Conservation (phyloP, 805 yeast genomes). For the Lipomyces orientalis region DNA sequence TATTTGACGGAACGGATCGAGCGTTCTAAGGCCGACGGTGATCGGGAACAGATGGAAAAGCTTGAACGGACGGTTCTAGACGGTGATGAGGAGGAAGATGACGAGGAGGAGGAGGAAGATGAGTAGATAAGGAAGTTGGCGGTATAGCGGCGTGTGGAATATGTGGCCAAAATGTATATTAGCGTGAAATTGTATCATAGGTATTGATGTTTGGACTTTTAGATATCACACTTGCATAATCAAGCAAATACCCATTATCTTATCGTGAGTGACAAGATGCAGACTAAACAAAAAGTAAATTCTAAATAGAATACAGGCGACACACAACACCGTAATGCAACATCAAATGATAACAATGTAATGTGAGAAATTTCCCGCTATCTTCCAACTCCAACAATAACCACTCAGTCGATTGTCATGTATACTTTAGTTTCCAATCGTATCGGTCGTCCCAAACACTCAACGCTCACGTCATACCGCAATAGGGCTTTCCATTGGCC, state of each 20-base stretch:
- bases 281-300: background rate
- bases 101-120: conserved; percentile 27
- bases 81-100: conserved; percentile 36
- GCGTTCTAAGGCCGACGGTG: background rate
- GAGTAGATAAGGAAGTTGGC: background rate
- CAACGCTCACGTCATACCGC: conserved; percentile 51
- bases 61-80: conserved; percentile 31
- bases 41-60: conserved; percentile 17
- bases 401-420: background rate
- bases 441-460: background rate
- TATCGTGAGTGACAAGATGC: background rate
- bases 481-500: conserved; percentile 77
- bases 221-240: background rate
- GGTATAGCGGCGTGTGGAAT: background rate
- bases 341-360: background rate
- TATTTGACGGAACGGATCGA: conserved; percentile 34
- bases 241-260: background rate
- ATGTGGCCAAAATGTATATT: background rate
- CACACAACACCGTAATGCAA: conserved; percentile 1
- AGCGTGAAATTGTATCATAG: background rate
- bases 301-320: background rate
- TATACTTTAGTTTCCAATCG: background rate
- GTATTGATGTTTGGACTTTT: background rate
- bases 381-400: background rate
- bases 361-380: background rate